Evolutionary conservation across 106 monocot genomes (phyloP).

Genomic region (Apostasia ramifera): DNA sequence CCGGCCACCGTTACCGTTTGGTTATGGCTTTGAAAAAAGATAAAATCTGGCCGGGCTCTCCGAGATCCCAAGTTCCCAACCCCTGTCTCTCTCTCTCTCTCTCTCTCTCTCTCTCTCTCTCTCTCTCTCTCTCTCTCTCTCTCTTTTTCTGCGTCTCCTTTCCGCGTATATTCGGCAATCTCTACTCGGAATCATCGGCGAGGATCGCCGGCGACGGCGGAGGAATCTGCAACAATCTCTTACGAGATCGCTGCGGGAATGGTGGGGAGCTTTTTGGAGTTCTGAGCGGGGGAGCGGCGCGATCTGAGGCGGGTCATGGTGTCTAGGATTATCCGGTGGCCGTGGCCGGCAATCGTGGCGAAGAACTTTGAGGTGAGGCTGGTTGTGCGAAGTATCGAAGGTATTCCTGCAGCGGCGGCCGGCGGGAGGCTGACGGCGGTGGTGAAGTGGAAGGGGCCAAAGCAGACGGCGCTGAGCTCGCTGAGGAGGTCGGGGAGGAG

Average conservation of each 20-base stretch:
- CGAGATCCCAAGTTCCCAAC: too few species aligned
- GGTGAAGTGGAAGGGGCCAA: slow-evolving; percentile 51
- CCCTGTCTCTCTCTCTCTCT: too few species aligned
- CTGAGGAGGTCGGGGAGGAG: slow-evolving; percentile 34
- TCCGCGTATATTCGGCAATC: background rate
- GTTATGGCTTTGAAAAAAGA: too few species aligned
- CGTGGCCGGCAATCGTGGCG: slow-evolving; percentile 35
- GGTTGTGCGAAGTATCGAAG: slow-evolving; percentile 25
- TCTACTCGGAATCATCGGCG: background rate
- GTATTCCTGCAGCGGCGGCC: slow-evolving; percentile 4
- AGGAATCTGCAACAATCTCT: background rate
- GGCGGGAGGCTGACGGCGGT: slow-evolving; percentile 20
- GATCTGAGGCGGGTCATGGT: slow-evolving; percentile 13
- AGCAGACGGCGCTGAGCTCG: slow-evolving; percentile 22
- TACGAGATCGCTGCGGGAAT: background rate
- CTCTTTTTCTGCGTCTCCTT: background rate
- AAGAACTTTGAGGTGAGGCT: slow-evolving; percentile 35
- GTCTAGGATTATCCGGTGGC: slow-evolving; percentile 56
- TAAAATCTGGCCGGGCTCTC: too few species aligned
- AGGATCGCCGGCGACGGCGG: background rate
- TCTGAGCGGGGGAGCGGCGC: background rate
- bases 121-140: too few species aligned
- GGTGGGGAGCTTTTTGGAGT: background rate
- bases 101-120: too few species aligned
- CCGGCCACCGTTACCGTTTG: too few species aligned